These are phyloP conservation scores for Rosa persica DNA, from an alignment of 306 rosid species.

Conservation along the genomic window DNA sequence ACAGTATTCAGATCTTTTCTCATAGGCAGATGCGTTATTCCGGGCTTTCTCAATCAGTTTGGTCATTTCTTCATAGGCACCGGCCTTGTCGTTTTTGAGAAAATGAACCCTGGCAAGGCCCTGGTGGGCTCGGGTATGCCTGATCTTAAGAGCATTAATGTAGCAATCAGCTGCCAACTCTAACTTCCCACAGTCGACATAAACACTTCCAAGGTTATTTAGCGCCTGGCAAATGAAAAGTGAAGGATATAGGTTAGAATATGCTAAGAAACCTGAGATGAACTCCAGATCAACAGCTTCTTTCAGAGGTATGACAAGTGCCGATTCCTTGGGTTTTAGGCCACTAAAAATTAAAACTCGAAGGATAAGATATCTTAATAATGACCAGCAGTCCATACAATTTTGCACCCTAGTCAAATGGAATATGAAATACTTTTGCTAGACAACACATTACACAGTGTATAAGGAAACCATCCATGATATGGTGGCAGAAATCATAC, in stretches of 20 bases:
- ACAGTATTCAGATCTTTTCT: conserved; percentile 90
- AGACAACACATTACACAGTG: too few species aligned
- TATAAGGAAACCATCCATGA: neutral
- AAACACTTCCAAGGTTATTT: conserved; percentile 93
- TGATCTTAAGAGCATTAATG: conserved; percentile 78
- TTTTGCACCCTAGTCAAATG: neutral
- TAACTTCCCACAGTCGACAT: conserved; percentile 68
- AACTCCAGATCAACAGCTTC: neutral
- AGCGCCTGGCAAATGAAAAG: conserved; percentile 57
- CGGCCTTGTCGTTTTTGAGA: conserved; percentile 57
- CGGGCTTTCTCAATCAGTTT: conserved; percentile 69
- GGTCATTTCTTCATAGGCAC: conserved; percentile 87
- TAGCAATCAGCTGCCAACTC: conserved; percentile 88
- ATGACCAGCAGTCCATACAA: neutral
- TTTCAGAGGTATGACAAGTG: neutral
- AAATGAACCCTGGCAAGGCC: conserved; percentile 93
- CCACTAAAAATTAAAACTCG: neutral
- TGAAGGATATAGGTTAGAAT: conserved; percentile 20
- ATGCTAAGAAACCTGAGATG: neutral
- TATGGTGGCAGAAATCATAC: conserved; percentile 41
- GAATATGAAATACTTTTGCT: neutral
- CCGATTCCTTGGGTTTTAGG: neutral
- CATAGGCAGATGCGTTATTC: conserved; percentile 82
- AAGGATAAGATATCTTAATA: neutral
- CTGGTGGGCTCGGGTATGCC: conserved; percentile 92